phyloP scores from a whole-genome alignment of 768 basidiomycete species.

The Trametes gibbosa region DNA sequence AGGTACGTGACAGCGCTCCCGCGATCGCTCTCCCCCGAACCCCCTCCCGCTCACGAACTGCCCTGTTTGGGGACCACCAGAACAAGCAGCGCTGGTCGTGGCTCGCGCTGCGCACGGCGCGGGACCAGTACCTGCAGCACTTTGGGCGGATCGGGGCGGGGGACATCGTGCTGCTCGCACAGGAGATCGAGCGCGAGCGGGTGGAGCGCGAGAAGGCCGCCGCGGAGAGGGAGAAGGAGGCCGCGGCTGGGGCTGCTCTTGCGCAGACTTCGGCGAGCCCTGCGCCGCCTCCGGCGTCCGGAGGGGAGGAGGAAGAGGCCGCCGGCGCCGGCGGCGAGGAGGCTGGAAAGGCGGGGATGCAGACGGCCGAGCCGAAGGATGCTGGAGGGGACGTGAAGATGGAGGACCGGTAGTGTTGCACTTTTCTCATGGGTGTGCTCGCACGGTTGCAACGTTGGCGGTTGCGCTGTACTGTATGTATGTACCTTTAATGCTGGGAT shows the following conservation, averaged over 20 bases:
- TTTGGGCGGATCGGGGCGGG: slow-evolving; percentile 83
- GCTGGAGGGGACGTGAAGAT: slow-evolving; percentile 29
- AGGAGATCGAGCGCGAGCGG: slow-evolving; percentile 28
- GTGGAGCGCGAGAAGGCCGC: slow-evolving; percentile 37
- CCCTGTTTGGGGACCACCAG: slow-evolving; percentile 42
- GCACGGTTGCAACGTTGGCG: no score
- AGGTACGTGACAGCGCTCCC: slow-evolving; percentile 48
- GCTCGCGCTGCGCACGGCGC: slow-evolving; percentile 75
- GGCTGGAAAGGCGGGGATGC: slow-evolving; percentile 5
- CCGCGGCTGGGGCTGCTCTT: slow-evolving; percentile 22
- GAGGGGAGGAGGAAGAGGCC: neutral
- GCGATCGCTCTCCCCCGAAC: no score
- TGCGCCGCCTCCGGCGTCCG: neutral
- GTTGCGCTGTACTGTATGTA: no score
- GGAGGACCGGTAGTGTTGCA: slow-evolving; percentile 20
- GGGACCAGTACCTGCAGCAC: slow-evolving; percentile 69
- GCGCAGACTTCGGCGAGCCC: slow-evolving; percentile 22
- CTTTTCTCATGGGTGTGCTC: no score
- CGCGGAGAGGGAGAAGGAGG: slow-evolving; percentile 27
- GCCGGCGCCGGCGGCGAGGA: neutral
- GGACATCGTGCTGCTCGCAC: slow-evolving; percentile 47
- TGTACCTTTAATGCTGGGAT: no score
- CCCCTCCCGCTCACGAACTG: neutral
- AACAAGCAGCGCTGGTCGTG: slow-evolving; percentile 77
- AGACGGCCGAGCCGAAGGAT: slow-evolving; percentile 11